A percentile compares a stretch with the other conserved stretches of the same genome.
These are phyloP conservation scores for Spiraea crenata DNA, from an alignment of 331 rosid species.

Conservation along the genomic window DNA sequence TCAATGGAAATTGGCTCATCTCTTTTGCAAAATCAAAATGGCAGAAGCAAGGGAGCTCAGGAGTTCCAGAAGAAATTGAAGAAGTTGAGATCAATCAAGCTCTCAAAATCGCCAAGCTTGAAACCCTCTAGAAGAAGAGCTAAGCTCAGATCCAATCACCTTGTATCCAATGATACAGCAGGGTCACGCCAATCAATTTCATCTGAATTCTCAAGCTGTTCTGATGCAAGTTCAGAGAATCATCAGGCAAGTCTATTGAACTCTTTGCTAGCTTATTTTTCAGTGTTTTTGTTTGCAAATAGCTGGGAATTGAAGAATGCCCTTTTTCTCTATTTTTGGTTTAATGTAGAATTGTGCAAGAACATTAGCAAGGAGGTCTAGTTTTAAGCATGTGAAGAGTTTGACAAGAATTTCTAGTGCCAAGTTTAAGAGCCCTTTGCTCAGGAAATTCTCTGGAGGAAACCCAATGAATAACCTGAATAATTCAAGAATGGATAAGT, in stretches of 20 bases:
- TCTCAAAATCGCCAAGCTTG: slow-evolving; percentile 47
- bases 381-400: slow-evolving; percentile 34
- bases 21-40: slow-evolving; percentile 18
- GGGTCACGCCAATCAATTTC: slow-evolving; percentile 27
- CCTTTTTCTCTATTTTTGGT: neutral
- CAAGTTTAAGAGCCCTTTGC: slow-evolving; percentile 50
- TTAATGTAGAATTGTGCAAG: slow-evolving; percentile 46
- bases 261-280: slow-evolving; percentile 8
- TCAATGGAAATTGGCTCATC: slow-evolving; percentile 30
- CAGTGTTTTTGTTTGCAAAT: neutral
- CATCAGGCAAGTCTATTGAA: slow-evolving; percentile 45
- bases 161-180: slow-evolving; percentile 24
- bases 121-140: slow-evolving; percentile 37
- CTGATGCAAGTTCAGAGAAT: slow-evolving; percentile 49
- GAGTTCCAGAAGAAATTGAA: slow-evolving; percentile 50
- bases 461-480: slow-evolving; percentile 38
- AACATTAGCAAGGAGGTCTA: slow-evolving; percentile 26
- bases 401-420: slow-evolving; percentile 53
- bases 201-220: slow-evolving; percentile 30
- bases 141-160: slow-evolving; percentile 32
- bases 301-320: slow-evolving; percentile 12
- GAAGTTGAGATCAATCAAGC: slow-evolving; percentile 59
- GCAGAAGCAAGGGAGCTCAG: slow-evolving; percentile 22
- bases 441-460: slow-evolving; percentile 50
- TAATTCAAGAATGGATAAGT: slow-evolving; percentile 43